Evolutionary conservation across 2,329 filamentous ascomycete species (phyloP), one percentile per base, ranked within the genome.

Genomic region (Pezicula rhizophila): DNA sequence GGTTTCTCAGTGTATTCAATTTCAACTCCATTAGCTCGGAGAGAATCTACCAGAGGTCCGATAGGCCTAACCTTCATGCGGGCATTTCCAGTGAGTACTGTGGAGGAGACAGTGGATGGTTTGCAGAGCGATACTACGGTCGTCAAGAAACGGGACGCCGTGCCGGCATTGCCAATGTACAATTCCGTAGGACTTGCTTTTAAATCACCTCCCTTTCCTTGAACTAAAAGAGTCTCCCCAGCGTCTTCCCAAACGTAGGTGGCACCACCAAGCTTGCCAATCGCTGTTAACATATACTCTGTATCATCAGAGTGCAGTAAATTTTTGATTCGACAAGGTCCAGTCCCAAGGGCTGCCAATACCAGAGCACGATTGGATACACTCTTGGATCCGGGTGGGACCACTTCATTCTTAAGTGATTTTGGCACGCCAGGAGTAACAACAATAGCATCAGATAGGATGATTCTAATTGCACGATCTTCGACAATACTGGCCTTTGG

Each of bases 21-120:
- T 6, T 78, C 75, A n/a, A 95, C 85, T 17, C 92, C 93, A 62
- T 97, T 99, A 1, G 80, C 78, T 41, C 85, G 82, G 45, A 99
- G 75, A 18, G 93, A 92, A 64, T 96, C 89, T 11, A 99, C 92
- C 11, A 99, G 78, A 15, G 93, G 85, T 2, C 90, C 92, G 60
- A 97, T 96, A 1, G 95, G 95, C 47, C 93, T 81, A 57, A 92
- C 83, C 71, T 97, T 95, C 93, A 99, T 99, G 46, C 93, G 82
- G 8, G 87, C 84, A 68, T 99, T 99, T 40, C 93, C 93, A 1
- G 93, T 99, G 34, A 99, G 74, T 28, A 96, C 71, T 4, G 87
- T 96, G 3, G 84, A 84, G 15, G 77, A 75, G 12, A 80, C 77
- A 12, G 73, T 72, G 1, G 78, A 76, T 1, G 89, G 78, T 33